Base-by-base conservation (phyloP, 73 alveolate species). In the Uronychia binucleata region DNA sequence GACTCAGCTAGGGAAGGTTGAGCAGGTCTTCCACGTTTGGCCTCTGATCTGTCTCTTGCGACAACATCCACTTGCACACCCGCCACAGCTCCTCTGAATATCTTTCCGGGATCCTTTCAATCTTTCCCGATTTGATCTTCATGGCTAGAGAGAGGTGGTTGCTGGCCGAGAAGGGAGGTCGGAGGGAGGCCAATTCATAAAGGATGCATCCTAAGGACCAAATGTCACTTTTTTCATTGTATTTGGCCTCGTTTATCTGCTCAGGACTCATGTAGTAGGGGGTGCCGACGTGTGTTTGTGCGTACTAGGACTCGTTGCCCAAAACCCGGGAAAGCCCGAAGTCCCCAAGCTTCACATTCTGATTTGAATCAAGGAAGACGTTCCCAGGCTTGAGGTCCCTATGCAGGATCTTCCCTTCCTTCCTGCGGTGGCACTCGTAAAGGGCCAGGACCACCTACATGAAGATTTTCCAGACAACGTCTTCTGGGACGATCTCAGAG, bases 181-280 rank as follows among this genome's bases (percentile, higher is more conserved):
- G 90, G 57, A 96, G 91, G n/a, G 98, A 94, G 5, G 99, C 95
- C 77, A 96, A 60, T 95, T 96, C 99, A 90, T 97, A 96, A 27
- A 97, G 78, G 79, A 97, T 93, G 76, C 99, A 97, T 34, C 99
- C 99, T 58, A 94, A 86, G 58, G 99, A 95, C 98, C 98, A 96
- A 28, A 97, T 97, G 86, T 97, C 99, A 80, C 98, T 94, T 75
- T 96, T 93, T 77, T 97, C 99, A 90, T 96, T 96, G 87, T 97
- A 97, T 85, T 83, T 92, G 60, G 88, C 83, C 84, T 94, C 99
- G 82, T 93, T 96, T 0, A 97, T 97, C 93, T 96, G 94, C 85
- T 96, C 98, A 0, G 99, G 99, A 33, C 97, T 88, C 99, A 96
- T 94, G 81, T 97, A 96, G 82, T 97, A 97, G 0, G 99, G 99